phyloP scores from a whole-genome alignment of 108 stramenopile species.

The Skeletonema tropicum region DNA sequence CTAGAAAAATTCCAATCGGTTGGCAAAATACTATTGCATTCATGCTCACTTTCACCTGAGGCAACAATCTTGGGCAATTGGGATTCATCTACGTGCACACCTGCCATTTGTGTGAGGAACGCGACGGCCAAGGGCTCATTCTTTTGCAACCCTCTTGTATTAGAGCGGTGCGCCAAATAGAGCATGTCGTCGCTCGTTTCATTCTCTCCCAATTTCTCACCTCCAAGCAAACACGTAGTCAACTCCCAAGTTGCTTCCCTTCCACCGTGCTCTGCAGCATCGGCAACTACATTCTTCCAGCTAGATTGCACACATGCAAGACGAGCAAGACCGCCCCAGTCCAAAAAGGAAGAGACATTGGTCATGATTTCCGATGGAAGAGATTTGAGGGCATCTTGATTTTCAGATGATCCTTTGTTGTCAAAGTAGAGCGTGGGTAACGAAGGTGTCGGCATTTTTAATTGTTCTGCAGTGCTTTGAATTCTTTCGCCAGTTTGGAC shows the following conservation, averaged over 20 bases:
- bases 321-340: slow-evolving; percentile 86
- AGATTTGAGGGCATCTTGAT: slow-evolving; percentile 10
- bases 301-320: slow-evolving; percentile 74
- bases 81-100: slow-evolving; percentile 43
- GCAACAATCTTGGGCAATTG: slow-evolving; percentile 14
- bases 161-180: slow-evolving; percentile 27
- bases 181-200: not conserved
- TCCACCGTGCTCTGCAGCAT: slow-evolving; percentile 67
- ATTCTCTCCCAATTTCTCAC: not conserved
- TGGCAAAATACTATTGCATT: slow-evolving; percentile 19
- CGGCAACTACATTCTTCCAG: slow-evolving; percentile 66
- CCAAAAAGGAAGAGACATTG: slow-evolving; percentile 62
- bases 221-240: slow-evolving; percentile 37
- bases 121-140: slow-evolving; percentile 65
- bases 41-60: not conserved
- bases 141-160: slow-evolving; percentile 58
- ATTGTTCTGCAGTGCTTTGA: not conserved
- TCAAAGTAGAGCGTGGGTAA: slow-evolving; percentile 32
- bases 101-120: slow-evolving; percentile 57
- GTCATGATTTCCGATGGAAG: slow-evolving; percentile 77
- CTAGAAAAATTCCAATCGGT: slow-evolving; percentile 6
- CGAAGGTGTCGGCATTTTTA: slow-evolving; percentile 13
- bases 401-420: not conserved
- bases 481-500: not conserved
- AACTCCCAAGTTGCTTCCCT: slow-evolving; percentile 73